These are phyloP conservation scores for Simplicillium sp. DNA, from an alignment of 2,329 filamentous ascomycete species.

Conservation along the genomic window DNA sequence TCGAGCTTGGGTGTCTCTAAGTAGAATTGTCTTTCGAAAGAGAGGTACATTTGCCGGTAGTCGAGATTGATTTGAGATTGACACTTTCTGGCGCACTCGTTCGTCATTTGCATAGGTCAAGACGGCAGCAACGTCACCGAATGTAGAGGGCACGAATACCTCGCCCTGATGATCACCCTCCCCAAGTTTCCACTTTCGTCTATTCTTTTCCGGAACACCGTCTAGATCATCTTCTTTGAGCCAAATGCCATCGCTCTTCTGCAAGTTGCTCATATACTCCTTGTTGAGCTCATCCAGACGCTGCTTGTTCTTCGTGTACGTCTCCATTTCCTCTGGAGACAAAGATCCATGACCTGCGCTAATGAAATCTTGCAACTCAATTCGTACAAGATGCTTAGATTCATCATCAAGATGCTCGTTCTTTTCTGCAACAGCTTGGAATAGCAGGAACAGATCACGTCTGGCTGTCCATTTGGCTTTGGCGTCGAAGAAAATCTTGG, in stretches of 20 bases:
- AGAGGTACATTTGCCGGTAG: slow-evolving; percentile 40
- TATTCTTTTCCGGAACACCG: slow-evolving; percentile 16
- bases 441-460: slow-evolving; percentile 36
- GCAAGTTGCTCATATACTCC: slow-evolving; percentile 43
- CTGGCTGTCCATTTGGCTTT: slow-evolving; percentile 25
- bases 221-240: slow-evolving; percentile 38
- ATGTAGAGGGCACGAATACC: slow-evolving; percentile 44
- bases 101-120: slow-evolving; percentile 37
- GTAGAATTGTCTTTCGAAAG: slow-evolving; percentile 41
- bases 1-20: slow-evolving; percentile 43
- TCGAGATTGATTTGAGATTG: slow-evolving; percentile 45
- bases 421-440: slow-evolving; percentile 23
- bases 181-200: not conserved
- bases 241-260: slow-evolving; percentile 43
- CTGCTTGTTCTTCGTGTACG: slow-evolving; percentile 46
- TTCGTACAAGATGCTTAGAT: slow-evolving; percentile 38
- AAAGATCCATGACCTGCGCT: slow-evolving; percentile 40
- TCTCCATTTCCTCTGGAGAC: slow-evolving; percentile 35
- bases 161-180: slow-evolving; percentile 16
- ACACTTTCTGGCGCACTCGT: slow-evolving; percentile 36
- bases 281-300: slow-evolving; percentile 41
- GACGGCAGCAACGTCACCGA: slow-evolving; percentile 42
- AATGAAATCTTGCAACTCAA: slow-evolving; percentile 42
- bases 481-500: slow-evolving; percentile 32
- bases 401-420: slow-evolving; percentile 33